Base-by-base conservation (phyloP, 2,329 filamentous ascomycete species). In the Xenoacremonium recifei region DNA sequence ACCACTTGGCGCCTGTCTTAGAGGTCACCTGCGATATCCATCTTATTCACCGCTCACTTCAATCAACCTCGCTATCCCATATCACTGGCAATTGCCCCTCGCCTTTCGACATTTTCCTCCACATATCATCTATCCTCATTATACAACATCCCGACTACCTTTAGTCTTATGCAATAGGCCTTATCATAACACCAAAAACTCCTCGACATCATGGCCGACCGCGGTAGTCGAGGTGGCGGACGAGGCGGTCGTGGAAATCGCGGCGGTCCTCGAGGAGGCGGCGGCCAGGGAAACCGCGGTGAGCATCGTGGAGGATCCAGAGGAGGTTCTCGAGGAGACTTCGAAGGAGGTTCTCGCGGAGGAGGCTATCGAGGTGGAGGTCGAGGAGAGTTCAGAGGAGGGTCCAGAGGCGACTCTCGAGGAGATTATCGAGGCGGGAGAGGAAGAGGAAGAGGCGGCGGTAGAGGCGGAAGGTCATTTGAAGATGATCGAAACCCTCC, bases 181-280 rank as follows among this genome's bases (percentile, higher is more conserved):
- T n/a, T n/a, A n/a, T n/a, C n/a, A n/a, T n/a, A n/a, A n/a, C 7
- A 34, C 31, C 6, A 17, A 16, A 4, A n/a, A 5, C 31, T 6
- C 23, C 23, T 29, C 25, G 21, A 33, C 18, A 27, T 27, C 30
- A 62, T 63, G 60, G 48, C 60, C 17, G 60, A 62, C 36, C 49
- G 56, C 35, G 53, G 52, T 21, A 54, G 54, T 10, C 48, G 57
- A 15, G 44, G 57, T 13, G 44, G 44, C 12, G 37, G 49, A 18
- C 34, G 37, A 25, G 44, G 53, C 3, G 45, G 52, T 6, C 36
- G 51, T 3, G 49, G 49, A n/a, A 45, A 44, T 21, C 40, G 46
- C 20, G 43, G 42, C 21, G 42, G 49, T 13, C 35, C 40, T 30
- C 45, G 52, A 31, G 53, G 56, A 19, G 51, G 54, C 13, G 30